Base-by-base conservation (phyloP, 805 yeast genomes). In the Tetrapisispora pingtungensis region DNA sequence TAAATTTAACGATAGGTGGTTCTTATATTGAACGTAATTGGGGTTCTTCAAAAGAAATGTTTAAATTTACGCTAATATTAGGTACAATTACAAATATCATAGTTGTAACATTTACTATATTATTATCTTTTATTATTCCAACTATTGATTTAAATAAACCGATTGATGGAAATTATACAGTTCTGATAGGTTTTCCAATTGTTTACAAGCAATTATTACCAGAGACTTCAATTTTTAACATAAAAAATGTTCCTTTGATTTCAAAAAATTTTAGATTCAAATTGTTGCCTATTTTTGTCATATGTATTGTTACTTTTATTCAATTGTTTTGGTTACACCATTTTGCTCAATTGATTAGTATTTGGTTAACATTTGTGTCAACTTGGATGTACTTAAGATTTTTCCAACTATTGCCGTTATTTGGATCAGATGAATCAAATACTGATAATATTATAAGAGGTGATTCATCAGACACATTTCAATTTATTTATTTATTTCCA, bases 391-490 rank as follows among this genome's bases (percentile, higher is more conserved):
- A 87, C 59, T 69, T 89, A 53, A 73, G 97, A 51, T 89, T 86
- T 62, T 80, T 67, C 67, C 93, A 87, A 36, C 59, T 70, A n/a
- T 65, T 80, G 47, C 45, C 38, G n/a, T 38, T 48, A 14, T 37
- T 33, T n/a, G 43, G 40, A 33, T 10, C 22, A 12, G 56, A 61
- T 30, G 58, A 44, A 48, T 52, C 50, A 41, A 49, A 58, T 27
- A 52, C 57, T 31, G 63, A 61, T 12, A 58, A 70, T 20, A 65
- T 80, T 10, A 62, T 74, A 24, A 49, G 51, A 7, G 96, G 97
- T 33, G 96, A 88, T 61, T 95, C 96, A 0, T 80, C 93, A 0
- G 96, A 89, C 52, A 83, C 90, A 1, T 89, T 89, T 68, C 79
- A 84, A 44, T 71, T 89, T 49, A 80, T 81, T 28, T 81, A 82